Conservation (phyloP, 2,329 filamentous ascomycete genomes). For the Talaromyces sp. region DNA sequence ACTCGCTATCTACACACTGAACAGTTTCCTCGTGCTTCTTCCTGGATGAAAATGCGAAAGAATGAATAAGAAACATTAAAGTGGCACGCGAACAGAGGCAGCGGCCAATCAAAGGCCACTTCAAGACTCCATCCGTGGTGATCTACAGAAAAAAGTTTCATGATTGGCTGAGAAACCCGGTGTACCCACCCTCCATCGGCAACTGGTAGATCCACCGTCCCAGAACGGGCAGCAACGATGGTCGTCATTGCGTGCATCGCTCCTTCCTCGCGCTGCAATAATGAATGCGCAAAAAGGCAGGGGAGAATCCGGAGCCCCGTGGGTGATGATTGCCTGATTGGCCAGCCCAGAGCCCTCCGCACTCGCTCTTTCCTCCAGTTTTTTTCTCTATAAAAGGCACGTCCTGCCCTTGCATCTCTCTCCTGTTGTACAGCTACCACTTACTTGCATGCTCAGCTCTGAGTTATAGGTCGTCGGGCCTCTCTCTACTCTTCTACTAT, state of each 20-base stretch:
- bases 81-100: too few species aligned
- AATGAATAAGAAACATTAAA: too few species aligned
- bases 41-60: too few species aligned
- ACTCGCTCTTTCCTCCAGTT: not conserved
- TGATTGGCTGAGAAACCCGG: not conserved
- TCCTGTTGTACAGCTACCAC: not conserved
- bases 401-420: not conserved
- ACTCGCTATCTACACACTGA: too few species aligned
- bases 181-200: not conserved
- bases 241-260: not conserved
- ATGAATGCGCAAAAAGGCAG: not conserved
- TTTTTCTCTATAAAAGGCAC: conserved; percentile 2
- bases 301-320: conserved; percentile 9
- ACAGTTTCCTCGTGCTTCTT: too few species aligned
- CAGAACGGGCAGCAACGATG: not conserved
- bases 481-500: not conserved
- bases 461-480: not conserved
- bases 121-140: not conserved
- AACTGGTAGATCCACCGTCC: not conserved
- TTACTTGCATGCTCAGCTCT: not conserved
- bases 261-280: not conserved
- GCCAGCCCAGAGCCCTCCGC: not conserved
- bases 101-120: not conserved
- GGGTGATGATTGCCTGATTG: not conserved
- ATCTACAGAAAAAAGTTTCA: not conserved